These are phyloP conservation scores for Gentiana dahurica DNA, from an alignment of 257 asterid species.

Conservation along the genomic window DNA sequence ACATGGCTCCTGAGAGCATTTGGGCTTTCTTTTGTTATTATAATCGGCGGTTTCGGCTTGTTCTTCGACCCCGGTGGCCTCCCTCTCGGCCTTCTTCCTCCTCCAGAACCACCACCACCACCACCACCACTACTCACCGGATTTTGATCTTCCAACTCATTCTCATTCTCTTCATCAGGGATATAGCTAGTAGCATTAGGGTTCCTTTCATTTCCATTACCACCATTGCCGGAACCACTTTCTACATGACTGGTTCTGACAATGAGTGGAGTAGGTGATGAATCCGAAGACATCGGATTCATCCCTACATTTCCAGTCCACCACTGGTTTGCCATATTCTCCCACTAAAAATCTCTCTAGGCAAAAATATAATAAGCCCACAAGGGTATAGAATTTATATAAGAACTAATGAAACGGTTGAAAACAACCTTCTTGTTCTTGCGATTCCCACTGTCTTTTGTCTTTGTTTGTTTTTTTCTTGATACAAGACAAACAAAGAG, in stretches of 20 bases:
- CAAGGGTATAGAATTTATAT: not conserved
- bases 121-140: constrained; percentile 35
- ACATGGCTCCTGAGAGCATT: constrained; percentile 71
- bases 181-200: constrained; percentile 23
- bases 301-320: constrained; percentile 58
- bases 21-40: constrained; percentile 61
- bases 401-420: not conserved
- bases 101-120: constrained; percentile 16
- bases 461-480: constrained; percentile 6
- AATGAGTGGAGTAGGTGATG: constrained; percentile 30
- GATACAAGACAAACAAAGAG: constrained; percentile 15
- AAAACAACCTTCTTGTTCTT: constrained; percentile 5
- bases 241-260: constrained; percentile 24
- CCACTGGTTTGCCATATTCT: constrained; percentile 62
- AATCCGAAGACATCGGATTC: constrained; percentile 40
- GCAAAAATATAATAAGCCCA: not conserved
- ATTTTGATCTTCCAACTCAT: constrained; percentile 29
- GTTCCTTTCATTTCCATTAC: constrained; percentile 32
- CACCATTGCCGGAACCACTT: constrained; percentile 20
- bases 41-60: constrained; percentile 58
- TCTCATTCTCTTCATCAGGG: constrained; percentile 25
- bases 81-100: constrained; percentile 56
- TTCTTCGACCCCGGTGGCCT: constrained; percentile 71
- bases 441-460: not conserved
- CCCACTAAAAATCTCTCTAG: constrained; percentile 15